Evolutionary conservation across 148 eudicot genomes (phyloP), one percentile per base, ranked within the genome.

Genomic region (Beta vulgaris): DNA sequence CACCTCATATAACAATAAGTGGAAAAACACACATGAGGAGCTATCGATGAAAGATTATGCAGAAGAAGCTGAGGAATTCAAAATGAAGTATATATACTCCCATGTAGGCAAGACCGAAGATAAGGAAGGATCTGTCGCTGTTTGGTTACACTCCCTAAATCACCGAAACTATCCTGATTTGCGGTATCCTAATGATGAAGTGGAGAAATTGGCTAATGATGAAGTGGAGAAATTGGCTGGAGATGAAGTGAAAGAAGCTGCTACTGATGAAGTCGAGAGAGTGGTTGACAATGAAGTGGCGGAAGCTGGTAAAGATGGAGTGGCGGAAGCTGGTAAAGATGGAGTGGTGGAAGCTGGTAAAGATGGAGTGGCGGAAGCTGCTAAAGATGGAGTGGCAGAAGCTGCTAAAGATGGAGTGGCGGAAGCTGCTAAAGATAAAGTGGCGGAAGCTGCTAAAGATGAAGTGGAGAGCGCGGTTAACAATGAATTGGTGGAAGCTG

Each of bases 61-160:
- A 31, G 86, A 82, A 35, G 93, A 86, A 57, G 98, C 98, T 0
- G 96, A 94, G 74, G 89, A 86, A 23, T 94, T 94, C 76, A 94
- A 94, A 72, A 78, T 88, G 84, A 90, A 87, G 82, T 61, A 88
- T 68, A 90, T 94, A 40, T 90, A 90, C 78, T 76, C 92, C 44
- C 98, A 94, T 71, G 85, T 94, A 76, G 98, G 92, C 48, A 76
- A 86, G 11, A 85, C 90, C 0, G 98, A 94, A 72, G 89, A 84
- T 58, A 90, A 90, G 77, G 93, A 90, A 78, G 97, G 97, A 23
- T 72, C 68, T 36, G 92, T 89, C 31, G 98, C 85, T 25, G 72
- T 92, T 53, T 94, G 97, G 97, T 79, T 94, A 66, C 98, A 94
- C 74, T 94, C 98, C 61, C 81, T 94, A 40, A 92, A 93, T 86